phyloP scores from a whole-genome alignment of 164 flowering plant species.

The Pachysandra terminalis region DNA sequence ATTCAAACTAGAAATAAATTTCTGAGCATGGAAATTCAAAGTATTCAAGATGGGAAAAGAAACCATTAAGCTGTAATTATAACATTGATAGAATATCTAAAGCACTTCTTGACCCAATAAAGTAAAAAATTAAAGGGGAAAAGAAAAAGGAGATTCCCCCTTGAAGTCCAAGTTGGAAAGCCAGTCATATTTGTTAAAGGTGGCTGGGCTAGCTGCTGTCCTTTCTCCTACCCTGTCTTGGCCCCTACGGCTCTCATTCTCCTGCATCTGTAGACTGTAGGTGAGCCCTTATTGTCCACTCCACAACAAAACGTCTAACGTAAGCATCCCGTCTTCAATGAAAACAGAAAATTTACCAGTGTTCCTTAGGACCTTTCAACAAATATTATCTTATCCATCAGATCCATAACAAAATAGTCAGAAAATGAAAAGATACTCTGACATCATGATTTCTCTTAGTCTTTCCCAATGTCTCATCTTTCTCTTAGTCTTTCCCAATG shows the following conservation, averaged over 20 bases:
- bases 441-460: too few relatives aligned
- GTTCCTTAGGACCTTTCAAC: conserved; percentile 16
- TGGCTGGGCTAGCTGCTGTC: conserved; percentile 8
- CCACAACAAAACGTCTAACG: conserved; percentile 27
- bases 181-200: conserved; percentile 14
- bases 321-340: conserved; percentile 25
- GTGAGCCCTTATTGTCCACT: conserved; percentile 30
- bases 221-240: conserved; percentile 27
- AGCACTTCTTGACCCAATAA: too few relatives aligned
- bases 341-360: conserved; percentile 4
- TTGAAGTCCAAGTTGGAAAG: conserved; percentile 3
- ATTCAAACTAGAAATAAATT: background rate
- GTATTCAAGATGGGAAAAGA: too few relatives aligned
- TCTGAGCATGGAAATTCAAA: background rate
- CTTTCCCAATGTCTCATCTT: too few relatives aligned
- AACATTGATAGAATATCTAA: too few relatives aligned
- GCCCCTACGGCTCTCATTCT: conserved; percentile 21
- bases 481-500: too few relatives aligned
- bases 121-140: background rate
- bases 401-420: background rate
- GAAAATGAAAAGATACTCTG: too few relatives aligned
- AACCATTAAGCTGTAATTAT: too few relatives aligned
- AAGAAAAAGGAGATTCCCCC: background rate
- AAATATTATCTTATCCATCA: conserved; percentile 11
- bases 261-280: conserved; percentile 13